A percentile compares a stretch with the other conserved stretches of the same genome.
Conservation (phyloP, 768 basidiomycete genomes). For the Boletus subcaerulescens region DNA sequence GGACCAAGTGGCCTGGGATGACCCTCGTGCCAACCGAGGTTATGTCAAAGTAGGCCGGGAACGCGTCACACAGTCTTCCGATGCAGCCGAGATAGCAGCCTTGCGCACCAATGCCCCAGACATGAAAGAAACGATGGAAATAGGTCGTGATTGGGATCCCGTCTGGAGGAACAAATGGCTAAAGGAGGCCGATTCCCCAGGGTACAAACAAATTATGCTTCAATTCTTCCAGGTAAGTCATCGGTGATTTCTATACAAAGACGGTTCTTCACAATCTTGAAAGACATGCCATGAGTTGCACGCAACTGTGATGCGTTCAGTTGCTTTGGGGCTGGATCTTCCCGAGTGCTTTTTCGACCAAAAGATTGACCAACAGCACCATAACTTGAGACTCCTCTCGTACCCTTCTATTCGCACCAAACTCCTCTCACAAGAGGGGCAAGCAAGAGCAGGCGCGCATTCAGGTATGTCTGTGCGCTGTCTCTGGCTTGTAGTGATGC, state of each 20-base stretch:
- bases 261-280: slow-evolving; percentile 9
- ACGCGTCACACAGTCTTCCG: slow-evolving; percentile 70
- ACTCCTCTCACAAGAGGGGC: slow-evolving; percentile 58
- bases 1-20: slow-evolving; percentile 74
- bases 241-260: not conserved
- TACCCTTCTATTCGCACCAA: slow-evolving; percentile 73
- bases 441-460: slow-evolving; percentile 80
- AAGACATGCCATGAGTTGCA: slow-evolving; percentile 78
- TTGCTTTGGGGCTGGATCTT: slow-evolving; percentile 76
- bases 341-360: slow-evolving; percentile 73
- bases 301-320: slow-evolving; percentile 74
- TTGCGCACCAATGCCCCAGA: slow-evolving; percentile 77
- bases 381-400: slow-evolving; percentile 76
- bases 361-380: slow-evolving; percentile 71
- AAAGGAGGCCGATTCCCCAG: slow-evolving; percentile 54
- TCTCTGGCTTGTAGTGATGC: not conserved
- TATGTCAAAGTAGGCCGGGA: slow-evolving; percentile 82
- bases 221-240: slow-evolving; percentile 63
- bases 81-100: slow-evolving; percentile 68
- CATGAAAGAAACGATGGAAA: slow-evolving; percentile 85
- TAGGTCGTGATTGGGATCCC: slow-evolving; percentile 80
- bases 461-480: slow-evolving; percentile 44
- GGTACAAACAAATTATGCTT: slow-evolving; percentile 71
- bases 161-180: slow-evolving; percentile 84
- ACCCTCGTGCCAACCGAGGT: slow-evolving; percentile 82